phyloP scores from a whole-genome alignment of 192 early-diverging fungal species.

The Phycomyces nitens region DNA sequence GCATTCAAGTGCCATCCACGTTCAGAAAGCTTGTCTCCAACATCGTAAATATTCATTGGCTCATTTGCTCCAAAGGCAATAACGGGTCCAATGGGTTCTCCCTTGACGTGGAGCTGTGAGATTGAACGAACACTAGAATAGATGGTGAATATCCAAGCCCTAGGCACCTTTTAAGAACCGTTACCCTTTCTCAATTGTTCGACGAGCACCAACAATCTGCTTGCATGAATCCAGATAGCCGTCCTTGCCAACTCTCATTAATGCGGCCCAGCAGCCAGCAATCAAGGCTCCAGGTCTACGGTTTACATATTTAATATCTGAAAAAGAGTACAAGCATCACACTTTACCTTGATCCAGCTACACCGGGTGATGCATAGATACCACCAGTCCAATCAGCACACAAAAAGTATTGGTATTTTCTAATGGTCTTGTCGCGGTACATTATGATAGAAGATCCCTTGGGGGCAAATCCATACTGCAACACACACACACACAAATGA shows the following conservation, averaged over 20 bases:
- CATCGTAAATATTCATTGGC: constrained; percentile 77
- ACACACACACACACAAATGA: not conserved
- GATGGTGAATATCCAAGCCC: not conserved
- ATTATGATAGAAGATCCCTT: constrained; percentile 96
- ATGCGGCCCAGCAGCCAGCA: constrained; percentile 93
- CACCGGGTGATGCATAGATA: constrained; percentile 90
- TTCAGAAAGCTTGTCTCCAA: constrained; percentile 77
- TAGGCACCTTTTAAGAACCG: no score
- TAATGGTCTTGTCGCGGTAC: constrained; percentile 75
- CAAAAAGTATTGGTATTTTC: constrained; percentile 92
- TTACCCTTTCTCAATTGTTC: constrained; percentile 65
- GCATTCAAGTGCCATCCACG: constrained; percentile 86
- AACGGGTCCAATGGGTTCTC: constrained; percentile 65
- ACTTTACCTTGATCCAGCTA: constrained; percentile 78
- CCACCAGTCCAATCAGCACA: constrained; percentile 92
- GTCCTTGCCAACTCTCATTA: constrained; percentile 81
- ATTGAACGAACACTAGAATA: constrained; percentile 43
- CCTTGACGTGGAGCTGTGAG: constrained; percentile 76
- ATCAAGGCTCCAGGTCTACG: constrained; percentile 81
- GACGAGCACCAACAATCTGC: constrained; percentile 73
- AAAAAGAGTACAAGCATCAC: not conserved
- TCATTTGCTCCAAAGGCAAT: constrained; percentile 72
- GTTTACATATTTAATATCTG: not conserved
- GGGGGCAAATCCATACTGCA: constrained; percentile 90
- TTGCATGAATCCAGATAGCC: constrained; percentile 84